phyloP scores from a whole-genome alignment of 257 asterid genomes.

The Gentiana dahurica region DNA sequence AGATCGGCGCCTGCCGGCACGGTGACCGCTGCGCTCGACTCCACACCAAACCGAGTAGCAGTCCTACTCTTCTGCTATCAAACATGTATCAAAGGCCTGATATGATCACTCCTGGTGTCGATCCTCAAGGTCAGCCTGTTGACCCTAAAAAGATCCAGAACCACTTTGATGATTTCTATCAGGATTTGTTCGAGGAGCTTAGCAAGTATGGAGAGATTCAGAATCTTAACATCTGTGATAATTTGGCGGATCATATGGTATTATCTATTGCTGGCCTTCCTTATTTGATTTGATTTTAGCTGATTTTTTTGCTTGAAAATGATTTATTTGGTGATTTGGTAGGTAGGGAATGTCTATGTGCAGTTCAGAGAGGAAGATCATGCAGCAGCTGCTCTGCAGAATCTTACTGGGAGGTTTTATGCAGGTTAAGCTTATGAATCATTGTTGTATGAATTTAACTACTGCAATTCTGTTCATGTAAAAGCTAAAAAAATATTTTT shows the following conservation, averaged over 20 bases:
- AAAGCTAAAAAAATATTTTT: no score
- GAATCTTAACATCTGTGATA: slow-evolving; percentile 78
- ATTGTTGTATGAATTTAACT: background rate
- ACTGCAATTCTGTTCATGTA: background rate
- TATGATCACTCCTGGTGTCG: slow-evolving; percentile 82
- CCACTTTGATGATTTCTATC: slow-evolving; percentile 83
- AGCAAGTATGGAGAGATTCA: slow-evolving; percentile 88
- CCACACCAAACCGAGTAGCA: slow-evolving; percentile 73
- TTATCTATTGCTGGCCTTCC: background rate
- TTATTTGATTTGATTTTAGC: background rate
- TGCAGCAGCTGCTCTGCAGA: slow-evolving; percentile 70
- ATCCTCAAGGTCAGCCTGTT: slow-evolving; percentile 68
- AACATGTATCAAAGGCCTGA: slow-evolving; percentile 89
- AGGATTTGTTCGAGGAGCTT: slow-evolving; percentile 77
- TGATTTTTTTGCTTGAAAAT: background rate
- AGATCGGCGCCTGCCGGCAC: slow-evolving; percentile 87
- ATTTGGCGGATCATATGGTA: slow-evolving; percentile 90
- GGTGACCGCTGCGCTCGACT: slow-evolving; percentile 84
- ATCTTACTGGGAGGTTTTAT: slow-evolving; percentile 71
- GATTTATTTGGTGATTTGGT: background rate
- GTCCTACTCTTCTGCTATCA: slow-evolving; percentile 63
- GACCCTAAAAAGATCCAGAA: slow-evolving; percentile 70
- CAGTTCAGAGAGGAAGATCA: slow-evolving; percentile 89
- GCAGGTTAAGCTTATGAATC: slow-evolving; percentile 37
- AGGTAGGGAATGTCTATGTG: slow-evolving; percentile 73